phyloP scores from a whole-genome alignment of 148 eudicot genomes.

The Dysphania ambrosioides region DNA sequence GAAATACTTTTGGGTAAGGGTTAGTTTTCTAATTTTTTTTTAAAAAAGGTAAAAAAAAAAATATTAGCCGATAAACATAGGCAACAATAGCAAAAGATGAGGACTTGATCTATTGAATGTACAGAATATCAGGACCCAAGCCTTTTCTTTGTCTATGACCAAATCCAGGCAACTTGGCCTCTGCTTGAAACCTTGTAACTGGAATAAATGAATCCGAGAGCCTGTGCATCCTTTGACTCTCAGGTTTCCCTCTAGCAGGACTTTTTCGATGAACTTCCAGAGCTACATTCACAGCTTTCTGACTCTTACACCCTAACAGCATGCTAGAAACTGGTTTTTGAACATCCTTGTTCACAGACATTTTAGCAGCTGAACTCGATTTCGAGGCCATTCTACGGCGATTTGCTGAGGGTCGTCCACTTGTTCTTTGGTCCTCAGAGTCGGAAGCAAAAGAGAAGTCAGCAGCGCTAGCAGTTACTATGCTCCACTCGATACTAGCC shows the following conservation, averaged over 20 bases:
- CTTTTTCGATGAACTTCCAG: conserved; percentile 35
- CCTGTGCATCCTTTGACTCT: conserved; percentile 27
- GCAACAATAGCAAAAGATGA: neutral
- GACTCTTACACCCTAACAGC: conserved; percentile 64
- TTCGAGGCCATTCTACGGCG: conserved; percentile 10
- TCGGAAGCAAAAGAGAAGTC: conserved; percentile 53
- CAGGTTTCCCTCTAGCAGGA: conserved; percentile 12
- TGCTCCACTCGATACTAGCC: conserved; percentile 85
- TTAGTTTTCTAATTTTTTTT: too few species aligned
- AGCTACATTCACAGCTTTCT: conserved; percentile 62
- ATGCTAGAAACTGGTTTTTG: conserved; percentile 31
- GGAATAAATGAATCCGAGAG: conserved; percentile 27
- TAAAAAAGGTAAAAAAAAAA: too few species aligned
- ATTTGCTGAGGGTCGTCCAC: conserved; percentile 2
- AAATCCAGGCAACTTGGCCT: conserved; percentile 32
- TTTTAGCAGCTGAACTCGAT: conserved; percentile 4
- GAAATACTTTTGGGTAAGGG: too few species aligned
- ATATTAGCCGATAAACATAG: too few species aligned
- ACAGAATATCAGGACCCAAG: conserved; percentile 29
- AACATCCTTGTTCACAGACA: conserved; percentile 9
- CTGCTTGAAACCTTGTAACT: conserved; percentile 43
- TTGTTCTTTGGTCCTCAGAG: conserved; percentile 38
- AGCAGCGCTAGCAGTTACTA: conserved; percentile 73
- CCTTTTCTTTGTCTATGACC: conserved; percentile 22
- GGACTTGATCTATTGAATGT: conserved; percentile 18